A percentile compares a stretch with the other conserved stretches of the same genome.
Conservation (phyloP, 2,329 filamentous ascomycete species). For the Lasiodiplodia hormozganensis region DNA sequence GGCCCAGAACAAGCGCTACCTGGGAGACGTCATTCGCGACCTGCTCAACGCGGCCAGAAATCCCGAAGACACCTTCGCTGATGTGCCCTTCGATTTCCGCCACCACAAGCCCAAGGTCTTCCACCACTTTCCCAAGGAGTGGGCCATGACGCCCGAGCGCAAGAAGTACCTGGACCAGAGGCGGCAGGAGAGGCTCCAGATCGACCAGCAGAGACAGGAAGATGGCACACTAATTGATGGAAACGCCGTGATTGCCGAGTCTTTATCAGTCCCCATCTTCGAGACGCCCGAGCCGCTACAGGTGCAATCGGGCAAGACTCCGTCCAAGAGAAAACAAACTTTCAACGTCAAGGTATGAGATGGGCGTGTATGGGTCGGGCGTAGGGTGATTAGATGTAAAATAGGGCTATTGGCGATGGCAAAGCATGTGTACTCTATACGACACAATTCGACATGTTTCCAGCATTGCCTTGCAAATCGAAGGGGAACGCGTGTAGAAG, state of each 20-base stretch:
- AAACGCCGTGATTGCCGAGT: constrained; percentile 45
- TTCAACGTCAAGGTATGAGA: constrained; percentile 1
- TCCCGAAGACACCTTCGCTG: constrained; percentile 79
- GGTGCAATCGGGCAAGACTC: constrained; percentile 1
- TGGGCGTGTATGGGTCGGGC: constrained; percentile 13
- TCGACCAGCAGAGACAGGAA: constrained; percentile 63
- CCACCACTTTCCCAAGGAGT: constrained; percentile 78
- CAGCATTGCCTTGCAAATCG: background rate
- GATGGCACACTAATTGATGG: constrained; percentile 65
- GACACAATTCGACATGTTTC: background rate
- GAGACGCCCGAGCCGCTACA: background rate
- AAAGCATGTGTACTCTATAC: constrained; percentile 1
- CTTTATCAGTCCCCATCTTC: constrained; percentile 1
- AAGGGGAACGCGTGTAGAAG: background rate
- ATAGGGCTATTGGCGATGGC: background rate
- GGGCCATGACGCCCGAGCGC: constrained; percentile 78
- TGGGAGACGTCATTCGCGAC: constrained; percentile 77
- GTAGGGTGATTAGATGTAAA: constrained; percentile 15
- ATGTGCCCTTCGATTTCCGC: constrained; percentile 87
- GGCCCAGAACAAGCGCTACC: constrained; percentile 96
- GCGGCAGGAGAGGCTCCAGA: constrained; percentile 59
- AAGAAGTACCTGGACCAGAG: constrained; percentile 68
- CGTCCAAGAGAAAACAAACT: constrained; percentile 9
- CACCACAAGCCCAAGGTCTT: constrained; percentile 76
- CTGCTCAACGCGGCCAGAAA: constrained; percentile 79